These are phyloP conservation scores for Zanthoxylum bungeanum DNA, from an alignment of 345 rosid species.

Conservation along the genomic window DNA sequence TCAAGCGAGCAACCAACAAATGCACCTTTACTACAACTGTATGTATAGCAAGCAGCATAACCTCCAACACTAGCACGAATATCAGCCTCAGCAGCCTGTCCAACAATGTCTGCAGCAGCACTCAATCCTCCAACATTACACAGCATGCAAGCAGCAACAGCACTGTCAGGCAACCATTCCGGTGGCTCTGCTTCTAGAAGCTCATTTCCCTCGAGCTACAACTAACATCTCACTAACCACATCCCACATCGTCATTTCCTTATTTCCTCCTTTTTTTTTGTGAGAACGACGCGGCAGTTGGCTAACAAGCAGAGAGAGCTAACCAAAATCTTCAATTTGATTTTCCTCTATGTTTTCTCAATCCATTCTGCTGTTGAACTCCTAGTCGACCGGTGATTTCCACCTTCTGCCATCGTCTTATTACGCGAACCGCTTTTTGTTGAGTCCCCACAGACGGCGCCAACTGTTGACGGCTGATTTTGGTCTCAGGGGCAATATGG, in stretches of 20 bases:
- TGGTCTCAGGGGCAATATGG: no score
- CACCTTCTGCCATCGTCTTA: no score
- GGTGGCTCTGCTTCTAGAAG: slow-evolving; percentile 25
- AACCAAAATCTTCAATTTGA: no score
- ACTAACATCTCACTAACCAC: slow-evolving; percentile 30
- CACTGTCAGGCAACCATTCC: slow-evolving; percentile 24
- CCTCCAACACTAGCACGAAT: slow-evolving; percentile 22
- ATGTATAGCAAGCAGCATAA: slow-evolving; percentile 23
- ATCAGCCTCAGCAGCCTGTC: slow-evolving; percentile 25
- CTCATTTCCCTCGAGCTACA: slow-evolving; percentile 26
- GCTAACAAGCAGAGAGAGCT: no score
- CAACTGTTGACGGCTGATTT: no score
- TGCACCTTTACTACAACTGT: slow-evolving; percentile 29
- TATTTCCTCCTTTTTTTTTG: slow-evolving; percentile 18
- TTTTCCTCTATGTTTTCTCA: no score
- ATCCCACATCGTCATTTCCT: slow-evolving; percentile 37
- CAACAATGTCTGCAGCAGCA: slow-evolving; percentile 23
- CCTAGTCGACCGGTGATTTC: no score
- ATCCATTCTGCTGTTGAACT: no score
- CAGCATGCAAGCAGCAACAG: slow-evolving; percentile 24
- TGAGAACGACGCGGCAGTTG: no score
- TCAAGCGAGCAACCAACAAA: slow-evolving; percentile 29
- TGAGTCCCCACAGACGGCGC: no score
- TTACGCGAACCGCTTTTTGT: no score
- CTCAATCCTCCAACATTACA: slow-evolving; percentile 28